Evolutionary conservation across 371 early-diverging fungal species (phyloP).

Genomic region (Capillidium heterosporum): DNA sequence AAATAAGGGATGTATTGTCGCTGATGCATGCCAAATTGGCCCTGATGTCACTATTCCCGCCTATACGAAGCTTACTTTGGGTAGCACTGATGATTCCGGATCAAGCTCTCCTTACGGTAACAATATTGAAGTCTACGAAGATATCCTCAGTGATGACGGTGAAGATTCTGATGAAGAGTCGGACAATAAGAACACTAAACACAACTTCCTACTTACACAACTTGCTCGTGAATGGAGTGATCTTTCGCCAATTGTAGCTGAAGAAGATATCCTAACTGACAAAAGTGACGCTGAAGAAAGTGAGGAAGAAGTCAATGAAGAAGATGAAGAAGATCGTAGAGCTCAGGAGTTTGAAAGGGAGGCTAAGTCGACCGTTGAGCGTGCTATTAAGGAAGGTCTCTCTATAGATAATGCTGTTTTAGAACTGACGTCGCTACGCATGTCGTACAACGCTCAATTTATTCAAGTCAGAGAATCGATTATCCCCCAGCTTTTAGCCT

Average conservation of each 20-base stretch:
- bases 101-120: conserved; percentile 4
- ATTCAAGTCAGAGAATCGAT: conserved; percentile 55
- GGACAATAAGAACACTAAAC: neutral
- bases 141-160: conserved; percentile 11
- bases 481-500: conserved; percentile 38
- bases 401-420: conserved; percentile 54
- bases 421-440: conserved; percentile 78
- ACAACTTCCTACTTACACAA: neutral
- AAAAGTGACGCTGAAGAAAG: conserved; percentile 20
- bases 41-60: conserved; percentile 46
- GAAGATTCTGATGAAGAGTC: conserved; percentile 11
- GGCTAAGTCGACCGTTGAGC: conserved; percentile 52
- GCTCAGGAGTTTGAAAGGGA: conserved; percentile 41
- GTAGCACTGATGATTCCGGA: conserved; percentile 24
- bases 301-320: conserved; percentile 19
- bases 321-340: conserved; percentile 28
- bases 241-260: neutral
- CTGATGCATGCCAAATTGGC: conserved; percentile 51
- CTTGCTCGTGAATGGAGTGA: neutral
- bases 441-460: conserved; percentile 73
- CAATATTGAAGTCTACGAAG: conserved; percentile 15
- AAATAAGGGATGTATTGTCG: conserved; percentile 50
- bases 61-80: conserved; percentile 46
- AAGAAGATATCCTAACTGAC: conserved; percentile 5
- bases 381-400: conserved; percentile 63